These are phyloP conservation scores for Coniferiporia sulphurascens DNA, from an alignment of 1,284 basidiomycete genomes.

Conservation along the genomic window DNA sequence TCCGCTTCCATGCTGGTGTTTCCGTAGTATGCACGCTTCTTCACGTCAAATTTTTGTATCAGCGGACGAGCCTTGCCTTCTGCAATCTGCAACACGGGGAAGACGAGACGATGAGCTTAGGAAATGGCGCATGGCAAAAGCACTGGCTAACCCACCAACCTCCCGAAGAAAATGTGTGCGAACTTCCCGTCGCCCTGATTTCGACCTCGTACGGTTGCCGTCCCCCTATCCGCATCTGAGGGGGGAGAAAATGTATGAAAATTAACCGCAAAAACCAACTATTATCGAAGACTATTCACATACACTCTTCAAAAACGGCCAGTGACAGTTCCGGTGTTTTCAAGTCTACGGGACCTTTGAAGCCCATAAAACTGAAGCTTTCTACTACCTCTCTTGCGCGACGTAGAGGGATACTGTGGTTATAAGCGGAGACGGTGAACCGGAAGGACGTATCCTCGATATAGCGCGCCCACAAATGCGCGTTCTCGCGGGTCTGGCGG, in stretches of 20 bases:
- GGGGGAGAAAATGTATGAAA: not conserved
- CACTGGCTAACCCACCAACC: constrained; percentile 61
- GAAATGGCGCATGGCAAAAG: constrained; percentile 1
- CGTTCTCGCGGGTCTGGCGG: constrained; percentile 42
- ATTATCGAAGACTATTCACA: constrained; percentile 21
- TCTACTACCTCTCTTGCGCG: constrained; percentile 72
- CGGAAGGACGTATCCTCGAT: constrained; percentile 70
- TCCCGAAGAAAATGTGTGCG: constrained; percentile 73
- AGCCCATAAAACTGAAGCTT: constrained; percentile 81
- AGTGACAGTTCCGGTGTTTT: constrained; percentile 76
- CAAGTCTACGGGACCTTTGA: constrained; percentile 82
- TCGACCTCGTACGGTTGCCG: constrained; percentile 40
- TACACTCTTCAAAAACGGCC: constrained; percentile 89
- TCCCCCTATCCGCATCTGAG: constrained; percentile 43
- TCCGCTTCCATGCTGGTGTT: constrained; percentile 99
- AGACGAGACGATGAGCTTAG: constrained; percentile 4
- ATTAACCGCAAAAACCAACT: not conserved
- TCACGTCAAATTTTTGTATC: constrained; percentile 75
- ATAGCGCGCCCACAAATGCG: constrained; percentile 56
- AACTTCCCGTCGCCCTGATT: constrained; percentile 66
- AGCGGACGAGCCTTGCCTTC: constrained; percentile 70
- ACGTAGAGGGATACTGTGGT: constrained; percentile 65
- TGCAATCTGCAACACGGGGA: constrained; percentile 46
- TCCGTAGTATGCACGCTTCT: constrained; percentile 87
- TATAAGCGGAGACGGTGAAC: constrained; percentile 74